phyloP scores from a whole-genome alignment of 2,329 filamentous ascomycete species.

The Fusarium temperatum region DNA sequence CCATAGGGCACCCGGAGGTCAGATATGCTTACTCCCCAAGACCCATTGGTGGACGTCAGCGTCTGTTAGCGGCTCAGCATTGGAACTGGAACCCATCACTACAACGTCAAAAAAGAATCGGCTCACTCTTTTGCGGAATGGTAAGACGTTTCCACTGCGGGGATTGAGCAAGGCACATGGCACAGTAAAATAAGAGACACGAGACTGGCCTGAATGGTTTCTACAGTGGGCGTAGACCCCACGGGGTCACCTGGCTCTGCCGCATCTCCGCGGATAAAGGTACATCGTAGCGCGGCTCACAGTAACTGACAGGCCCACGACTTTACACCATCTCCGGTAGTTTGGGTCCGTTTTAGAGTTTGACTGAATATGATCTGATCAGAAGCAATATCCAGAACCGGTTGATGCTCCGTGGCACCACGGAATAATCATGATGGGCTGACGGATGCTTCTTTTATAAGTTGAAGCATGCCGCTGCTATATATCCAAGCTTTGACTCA shows the following conservation, averaged over 20 bases:
- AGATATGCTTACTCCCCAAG: background rate
- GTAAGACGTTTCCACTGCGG: background rate
- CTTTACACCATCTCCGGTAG: background rate
- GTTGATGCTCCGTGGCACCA: background rate
- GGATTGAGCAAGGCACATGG: background rate
- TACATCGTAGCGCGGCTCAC: conserved; percentile 14
- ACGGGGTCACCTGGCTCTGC: conserved; percentile 19
- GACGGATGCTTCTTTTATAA: conserved; percentile 1
- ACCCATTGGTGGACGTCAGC: background rate
- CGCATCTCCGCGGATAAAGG: conserved; percentile 26
- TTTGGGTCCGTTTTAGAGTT: conserved; percentile 6
- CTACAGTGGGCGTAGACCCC: conserved; percentile 3
- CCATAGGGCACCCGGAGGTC: background rate
- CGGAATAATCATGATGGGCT: background rate
- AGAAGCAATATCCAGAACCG: background rate
- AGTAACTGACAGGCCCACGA: conserved; percentile 1
- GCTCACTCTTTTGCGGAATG: conserved; percentile 6
- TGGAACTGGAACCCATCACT: conserved; percentile 6
- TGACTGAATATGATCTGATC: conserved; percentile 17
- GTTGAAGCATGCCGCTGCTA: background rate
- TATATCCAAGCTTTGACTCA: background rate
- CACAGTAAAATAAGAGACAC: background rate
- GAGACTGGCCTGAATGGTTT: conserved; percentile 1
- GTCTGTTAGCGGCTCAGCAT: background rate
- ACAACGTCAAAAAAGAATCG: background rate